Base-by-base conservation (phyloP, 352 stramenopile species). In the Phytophthora macrochlamydospora region DNA sequence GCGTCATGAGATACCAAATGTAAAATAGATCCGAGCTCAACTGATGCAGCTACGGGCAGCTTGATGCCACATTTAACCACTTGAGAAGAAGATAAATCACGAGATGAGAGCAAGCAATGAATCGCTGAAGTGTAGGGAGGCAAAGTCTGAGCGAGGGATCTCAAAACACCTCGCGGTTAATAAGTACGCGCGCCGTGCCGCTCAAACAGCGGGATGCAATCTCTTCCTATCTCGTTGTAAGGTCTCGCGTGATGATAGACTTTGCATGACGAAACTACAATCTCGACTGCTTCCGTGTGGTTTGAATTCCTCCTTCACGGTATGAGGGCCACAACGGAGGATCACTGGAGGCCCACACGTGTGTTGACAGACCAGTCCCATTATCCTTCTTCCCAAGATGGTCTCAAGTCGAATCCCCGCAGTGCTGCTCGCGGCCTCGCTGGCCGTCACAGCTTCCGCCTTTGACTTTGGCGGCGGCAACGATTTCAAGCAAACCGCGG, bases 191-290 rank as follows among this genome's bases (percentile, higher is more conserved):
- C 8, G 12, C 40, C 3, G 12, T 49, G 43, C 7, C 43, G 14
- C 14, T 24, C 14, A 49, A 49, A 49, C 43, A 45, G 38, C 4
- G 38, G 4, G 38, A 13, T 45, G 38, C 38, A 18, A 49, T 49
- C 43, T 49, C 14, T 29, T 49, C 43, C 14, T 49, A 49, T 49
- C 43, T 49, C 13, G 14, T 29, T 5, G 43, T 28, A 49, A 29
- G 7, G 18, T n/a, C 14, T 12, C 14, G 2, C 43, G 14, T 7
- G 18, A 49, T 8, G 43, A 49, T 49, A 49, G 43, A 49, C 18
- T 49, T 28, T 49, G 43, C 7, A 49, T 28, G 13, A 49, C 43
- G 43, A 49, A n/a, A n/a, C 43, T 6, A 49, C 43, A 49, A 49
- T 11, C 9, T 40, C 6, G 35, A 40, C 35, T 11, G 35, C 35